Conservation (phyloP, 176 grass and related monocot species). For the Cenchrus americanus region DNA sequence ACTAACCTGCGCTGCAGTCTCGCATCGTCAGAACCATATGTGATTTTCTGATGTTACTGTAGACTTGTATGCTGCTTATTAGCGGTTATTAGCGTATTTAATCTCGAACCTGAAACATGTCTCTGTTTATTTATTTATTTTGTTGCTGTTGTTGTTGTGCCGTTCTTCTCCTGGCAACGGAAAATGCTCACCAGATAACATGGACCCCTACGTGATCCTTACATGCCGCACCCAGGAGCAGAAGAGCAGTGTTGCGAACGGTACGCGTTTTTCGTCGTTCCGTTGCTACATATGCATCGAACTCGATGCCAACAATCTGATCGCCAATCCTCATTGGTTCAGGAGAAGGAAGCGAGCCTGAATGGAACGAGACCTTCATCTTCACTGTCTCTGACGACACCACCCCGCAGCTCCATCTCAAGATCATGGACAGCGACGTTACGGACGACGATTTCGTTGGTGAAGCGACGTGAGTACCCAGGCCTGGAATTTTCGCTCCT, state of each 20-base stretch:
- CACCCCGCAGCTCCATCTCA: conserved; percentile 49
- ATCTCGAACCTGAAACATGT: not conserved
- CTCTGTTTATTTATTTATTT: no score
- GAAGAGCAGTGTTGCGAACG: conserved; percentile 61
- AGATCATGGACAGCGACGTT: conserved; percentile 86
- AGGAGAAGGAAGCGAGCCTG: conserved; percentile 73
- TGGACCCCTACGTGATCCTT: conserved; percentile 74
- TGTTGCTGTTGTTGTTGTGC: not conserved
- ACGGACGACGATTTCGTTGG: conserved; percentile 77
- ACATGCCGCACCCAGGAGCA: conserved; percentile 64
- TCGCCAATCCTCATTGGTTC: not conserved
- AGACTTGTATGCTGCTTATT: no score
- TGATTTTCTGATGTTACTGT: not conserved
- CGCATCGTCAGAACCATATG: not conserved
- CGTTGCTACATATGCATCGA: not conserved
- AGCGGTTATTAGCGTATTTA: no score
- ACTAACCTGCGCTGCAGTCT: not conserved
- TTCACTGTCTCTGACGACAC: conserved; percentile 58
- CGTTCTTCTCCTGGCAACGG: not conserved
- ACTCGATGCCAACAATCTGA: conserved; percentile 1
- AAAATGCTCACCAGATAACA: conserved; percentile 49
- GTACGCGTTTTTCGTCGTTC: not conserved
- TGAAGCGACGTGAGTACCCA: conserved; percentile 61
- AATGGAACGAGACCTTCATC: conserved; percentile 92
- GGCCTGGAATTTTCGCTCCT: not conserved